Conservation (phyloP, 2,329 filamentous ascomycete species). For the Penicillium sp. region DNA sequence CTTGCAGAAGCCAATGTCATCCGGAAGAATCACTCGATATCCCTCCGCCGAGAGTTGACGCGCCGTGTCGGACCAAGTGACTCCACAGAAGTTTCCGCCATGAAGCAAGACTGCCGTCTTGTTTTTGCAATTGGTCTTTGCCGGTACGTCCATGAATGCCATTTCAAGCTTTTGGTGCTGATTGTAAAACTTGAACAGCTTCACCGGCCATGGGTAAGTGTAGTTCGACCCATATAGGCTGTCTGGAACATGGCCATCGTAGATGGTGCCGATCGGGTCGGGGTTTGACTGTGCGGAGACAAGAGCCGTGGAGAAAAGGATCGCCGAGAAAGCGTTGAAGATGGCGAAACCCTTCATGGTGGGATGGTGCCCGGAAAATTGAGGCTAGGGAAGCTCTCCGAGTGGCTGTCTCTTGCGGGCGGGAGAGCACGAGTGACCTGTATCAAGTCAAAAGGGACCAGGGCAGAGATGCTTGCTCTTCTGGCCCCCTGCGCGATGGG, state of each 20-base stretch:
- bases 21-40: constrained; percentile 18
- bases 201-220: constrained; percentile 17
- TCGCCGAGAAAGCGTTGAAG: background rate
- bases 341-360: background rate
- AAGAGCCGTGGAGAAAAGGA: background rate
- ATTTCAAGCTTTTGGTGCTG: constrained; percentile 18
- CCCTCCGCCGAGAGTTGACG: constrained; percentile 12
- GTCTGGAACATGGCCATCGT: constrained; percentile 10
- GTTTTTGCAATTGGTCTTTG: background rate
- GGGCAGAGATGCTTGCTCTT: background rate
- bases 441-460: background rate
- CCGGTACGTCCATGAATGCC: constrained; percentile 17
- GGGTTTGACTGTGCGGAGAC: constrained; percentile 9
- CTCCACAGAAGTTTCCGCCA: constrained; percentile 17
- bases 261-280: constrained; percentile 15
- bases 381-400: background rate
- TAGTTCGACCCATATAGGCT: constrained; percentile 13
- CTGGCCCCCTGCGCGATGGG: background rate
- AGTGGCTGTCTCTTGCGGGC: background rate
- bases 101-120: constrained; percentile 15
- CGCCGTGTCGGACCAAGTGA: constrained; percentile 17
- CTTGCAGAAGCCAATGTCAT: constrained; percentile 21
- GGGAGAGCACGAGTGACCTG: background rate
- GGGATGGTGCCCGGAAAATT: background rate
- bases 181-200: constrained; percentile 18